Percentiles rank a stretch among this genome's conserved stretches.
phyloP scores from a whole-genome alignment of 805 yeast species.

The Danielozyma ontarioensis region DNA sequence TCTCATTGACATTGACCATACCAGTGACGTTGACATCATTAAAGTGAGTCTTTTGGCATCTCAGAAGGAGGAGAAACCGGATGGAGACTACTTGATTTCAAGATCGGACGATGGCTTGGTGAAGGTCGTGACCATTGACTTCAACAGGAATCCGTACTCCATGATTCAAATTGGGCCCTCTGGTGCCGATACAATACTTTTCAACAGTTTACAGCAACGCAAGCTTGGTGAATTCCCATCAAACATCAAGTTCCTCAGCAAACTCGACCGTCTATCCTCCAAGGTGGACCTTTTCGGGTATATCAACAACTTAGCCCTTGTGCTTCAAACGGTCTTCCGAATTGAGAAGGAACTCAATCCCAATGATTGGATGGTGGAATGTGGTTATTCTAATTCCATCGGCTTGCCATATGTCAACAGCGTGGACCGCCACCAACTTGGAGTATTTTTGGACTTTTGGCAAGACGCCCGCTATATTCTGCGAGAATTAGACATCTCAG shows the following conservation, averaged over 20 bases:
- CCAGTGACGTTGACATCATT: constrained; percentile 17
- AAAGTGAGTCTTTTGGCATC: constrained; percentile 11
- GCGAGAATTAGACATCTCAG: neutral
- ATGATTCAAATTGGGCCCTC: constrained; percentile 14
- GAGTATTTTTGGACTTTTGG: constrained; percentile 35
- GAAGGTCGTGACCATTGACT: constrained; percentile 9
- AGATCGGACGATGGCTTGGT: constrained; percentile 2
- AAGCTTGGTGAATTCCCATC: constrained; percentile 26
- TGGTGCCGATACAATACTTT: constrained; percentile 25
- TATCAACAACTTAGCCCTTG: constrained; percentile 24
- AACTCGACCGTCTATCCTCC: constrained; percentile 29
- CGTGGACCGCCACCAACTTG: constrained; percentile 16
- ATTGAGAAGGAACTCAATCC: constrained; percentile 15
- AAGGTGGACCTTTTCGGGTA: constrained; percentile 26
- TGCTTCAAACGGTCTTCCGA: constrained; percentile 20
- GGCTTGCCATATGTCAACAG: constrained; percentile 28
- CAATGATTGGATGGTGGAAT: constrained; percentile 14
- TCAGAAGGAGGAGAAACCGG: neutral
- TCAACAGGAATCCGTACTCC: constrained; percentile 4
- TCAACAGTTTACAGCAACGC: constrained; percentile 17
- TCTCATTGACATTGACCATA: constrained; percentile 35
- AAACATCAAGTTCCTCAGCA: constrained; percentile 32
- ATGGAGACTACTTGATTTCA: neutral
- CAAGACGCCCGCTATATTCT: constrained; percentile 20
- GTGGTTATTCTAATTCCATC: constrained; percentile 19